Base-by-base conservation (phyloP, 2,329 filamentous ascomycete species). In the Hypoxylon sp. region DNA sequence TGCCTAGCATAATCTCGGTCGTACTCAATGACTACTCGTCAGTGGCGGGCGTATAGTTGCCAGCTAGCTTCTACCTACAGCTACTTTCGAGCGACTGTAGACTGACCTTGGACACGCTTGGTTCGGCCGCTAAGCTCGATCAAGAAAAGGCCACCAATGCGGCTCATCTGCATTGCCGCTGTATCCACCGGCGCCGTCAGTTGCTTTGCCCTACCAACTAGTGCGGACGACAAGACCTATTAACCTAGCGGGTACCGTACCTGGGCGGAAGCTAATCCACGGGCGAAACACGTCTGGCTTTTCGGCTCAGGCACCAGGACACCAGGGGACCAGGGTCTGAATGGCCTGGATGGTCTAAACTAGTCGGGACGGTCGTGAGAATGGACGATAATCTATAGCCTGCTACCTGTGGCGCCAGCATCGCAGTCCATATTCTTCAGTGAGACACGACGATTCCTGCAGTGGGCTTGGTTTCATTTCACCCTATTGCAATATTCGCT, bases 371-470 rank as follows among this genome's bases (percentile, higher is more conserved):
- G 39, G 43, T 41, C 13, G 26, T 56, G 43, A 54, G 26, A 51
- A 50, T 54, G 49, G 30, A 56, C 53, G 53, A 51, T 56, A 59
- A 51, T 47, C 17, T 30, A 47, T 43, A 34, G 7, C 46, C 37
- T 48, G 52, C 28, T 11, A 47, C 15, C 13, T 6, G 59, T 62
- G 62, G 59, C 51, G 56, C 48, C 30, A 55, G 46, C 17, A 44
- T 39, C 48, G 48, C 51, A 43, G 56, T 15, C 46, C 49, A 60
- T 62, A 50, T 57, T 61, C 50, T 65, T 28, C 48, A 53, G 56
- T 71, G 66, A 71, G 70, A 71, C 71, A 72, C 34, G 43, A 59
- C 56, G 56, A 63, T 66, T 62, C 63, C 58, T 61, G 52, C 39
- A 39, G 43, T 64, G 46, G 53, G 13, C 53, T 59, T 44, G 39